phyloP scores from a whole-genome alignment of 306 rosid species.

The Hippophae gyantsensis region DNA sequence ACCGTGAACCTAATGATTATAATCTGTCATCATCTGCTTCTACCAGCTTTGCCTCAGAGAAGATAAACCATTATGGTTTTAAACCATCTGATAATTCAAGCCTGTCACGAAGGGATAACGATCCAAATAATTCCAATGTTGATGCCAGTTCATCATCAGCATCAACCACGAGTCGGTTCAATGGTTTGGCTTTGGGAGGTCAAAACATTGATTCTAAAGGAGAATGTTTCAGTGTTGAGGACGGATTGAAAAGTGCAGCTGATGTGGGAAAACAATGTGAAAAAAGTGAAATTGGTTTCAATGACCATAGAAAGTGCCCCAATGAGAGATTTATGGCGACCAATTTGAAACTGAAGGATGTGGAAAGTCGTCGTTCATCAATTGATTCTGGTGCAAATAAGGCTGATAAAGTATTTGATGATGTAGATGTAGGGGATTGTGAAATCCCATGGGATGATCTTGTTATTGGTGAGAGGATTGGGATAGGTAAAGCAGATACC shows the following conservation, averaged over 20 bases:
- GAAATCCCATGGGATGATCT: constrained; percentile 97
- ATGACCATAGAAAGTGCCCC: constrained; percentile 39
- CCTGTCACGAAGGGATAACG: constrained; percentile 20
- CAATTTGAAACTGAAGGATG: constrained; percentile 52
- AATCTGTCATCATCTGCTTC: constrained; percentile 46
- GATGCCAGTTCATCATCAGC: constrained; percentile 23
- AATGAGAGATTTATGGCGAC: constrained; percentile 55
- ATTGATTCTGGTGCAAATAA: constrained; percentile 44
- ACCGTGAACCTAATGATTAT: constrained; percentile 55
- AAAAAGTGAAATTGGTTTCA: constrained; percentile 31
- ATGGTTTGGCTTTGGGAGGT: constrained; percentile 26
- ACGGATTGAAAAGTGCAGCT: constrained; percentile 21
- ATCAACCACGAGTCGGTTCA: constrained; percentile 21
- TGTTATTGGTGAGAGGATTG: constrained; percentile 88
- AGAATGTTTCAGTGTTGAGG: constrained; percentile 22
- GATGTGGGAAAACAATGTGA: constrained; percentile 25
- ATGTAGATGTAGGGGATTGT: constrained; percentile 84
- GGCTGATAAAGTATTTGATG: constrained; percentile 69
- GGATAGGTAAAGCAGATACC: constrained; percentile 58
- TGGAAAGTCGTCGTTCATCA: constrained; percentile 44
- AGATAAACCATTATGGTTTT: constrained; percentile 33
- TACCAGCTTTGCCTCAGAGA: constrained; percentile 45
- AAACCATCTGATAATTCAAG: constrained; percentile 26
- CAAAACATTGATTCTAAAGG: constrained; percentile 22
- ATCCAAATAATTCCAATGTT: constrained; percentile 24